Evolutionary conservation across 192 early-diverging fungal genomes (phyloP).

Genomic region (Umbelopsis vinacea): DNA sequence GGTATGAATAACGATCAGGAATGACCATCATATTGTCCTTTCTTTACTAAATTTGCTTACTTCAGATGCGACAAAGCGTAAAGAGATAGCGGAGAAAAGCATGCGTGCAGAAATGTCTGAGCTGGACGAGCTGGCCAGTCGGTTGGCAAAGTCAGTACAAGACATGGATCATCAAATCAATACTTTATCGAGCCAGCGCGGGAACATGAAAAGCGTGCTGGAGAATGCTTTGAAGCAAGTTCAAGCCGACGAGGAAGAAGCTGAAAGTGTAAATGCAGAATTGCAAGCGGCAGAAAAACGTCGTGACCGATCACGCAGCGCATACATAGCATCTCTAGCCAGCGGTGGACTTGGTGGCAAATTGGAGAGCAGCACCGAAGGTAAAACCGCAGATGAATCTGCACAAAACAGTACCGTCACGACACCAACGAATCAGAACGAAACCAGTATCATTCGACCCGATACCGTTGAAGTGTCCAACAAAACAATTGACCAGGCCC

Average conservation of each 20-base stretch:
- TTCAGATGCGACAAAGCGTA: background rate
- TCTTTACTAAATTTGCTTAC: background rate
- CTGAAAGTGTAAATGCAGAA: constrained; percentile 43
- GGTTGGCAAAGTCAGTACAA: background rate
- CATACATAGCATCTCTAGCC: constrained; percentile 33
- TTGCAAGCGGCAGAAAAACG: constrained; percentile 49
- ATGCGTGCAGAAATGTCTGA: background rate
- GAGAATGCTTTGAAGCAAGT: constrained; percentile 42
- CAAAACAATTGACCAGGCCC: constrained; percentile 35
- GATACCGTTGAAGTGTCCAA: constrained; percentile 12
- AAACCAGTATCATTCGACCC: background rate
- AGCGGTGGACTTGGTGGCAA: constrained; percentile 33
- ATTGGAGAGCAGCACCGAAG: constrained; percentile 20
- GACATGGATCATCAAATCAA: background rate
- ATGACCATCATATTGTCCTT: no score
- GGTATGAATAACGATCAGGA: background rate
- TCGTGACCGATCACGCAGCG: constrained; percentile 52
- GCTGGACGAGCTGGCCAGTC: background rate
- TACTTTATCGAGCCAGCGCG: constrained; percentile 37
- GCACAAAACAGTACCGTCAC: background rate
- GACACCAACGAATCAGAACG: background rate
- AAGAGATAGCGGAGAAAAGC: background rate
- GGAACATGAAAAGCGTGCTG: constrained; percentile 42
- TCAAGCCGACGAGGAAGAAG: constrained; percentile 40
- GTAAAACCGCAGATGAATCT: background rate